A percentile compares a stretch with the other conserved stretches of the same genome.
These are phyloP conservation scores for Acacia confusa DNA, from an alignment of 306 rosid species.

Conservation along the genomic window DNA sequence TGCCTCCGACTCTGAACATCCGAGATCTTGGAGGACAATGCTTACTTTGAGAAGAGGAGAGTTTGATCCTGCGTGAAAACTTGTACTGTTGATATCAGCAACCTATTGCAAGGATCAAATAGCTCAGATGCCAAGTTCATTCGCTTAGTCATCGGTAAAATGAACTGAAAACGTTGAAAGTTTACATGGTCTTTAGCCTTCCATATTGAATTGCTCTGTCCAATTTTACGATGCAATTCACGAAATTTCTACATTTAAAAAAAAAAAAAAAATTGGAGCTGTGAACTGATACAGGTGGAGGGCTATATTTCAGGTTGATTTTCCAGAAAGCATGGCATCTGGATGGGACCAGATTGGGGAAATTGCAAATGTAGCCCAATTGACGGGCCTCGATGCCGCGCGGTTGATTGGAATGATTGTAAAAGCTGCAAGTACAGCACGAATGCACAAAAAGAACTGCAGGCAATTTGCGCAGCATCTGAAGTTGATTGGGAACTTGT, in stretches of 20 bases:
- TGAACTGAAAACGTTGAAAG: neutral
- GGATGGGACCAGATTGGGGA: slow-evolving; percentile 86
- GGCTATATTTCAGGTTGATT: slow-evolving; percentile 27
- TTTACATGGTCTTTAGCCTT: neutral
- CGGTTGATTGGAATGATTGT: slow-evolving; percentile 81
- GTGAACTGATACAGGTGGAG: slow-evolving; percentile 19
- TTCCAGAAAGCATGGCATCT: slow-evolving; percentile 56
- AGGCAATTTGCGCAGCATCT: slow-evolving; percentile 89
- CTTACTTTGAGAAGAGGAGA: slow-evolving; percentile 17
- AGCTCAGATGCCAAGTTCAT: neutral
- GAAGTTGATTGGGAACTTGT: slow-evolving; percentile 86
- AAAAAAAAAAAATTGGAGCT: neutral
- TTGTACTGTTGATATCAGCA: neutral
- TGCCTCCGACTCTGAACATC: slow-evolving; percentile 25
- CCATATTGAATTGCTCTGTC: neutral
- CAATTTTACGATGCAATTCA: neutral
- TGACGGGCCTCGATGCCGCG: slow-evolving; percentile 87
- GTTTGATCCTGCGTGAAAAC: slow-evolving; percentile 40
- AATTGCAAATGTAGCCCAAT: slow-evolving; percentile 84
- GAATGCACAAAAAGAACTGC: slow-evolving; percentile 96
- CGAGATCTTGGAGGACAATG: slow-evolving; percentile 47
- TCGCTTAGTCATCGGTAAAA: slow-evolving; percentile 27
- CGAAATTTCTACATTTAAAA: neutral
- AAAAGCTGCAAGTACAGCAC: slow-evolving; percentile 85
- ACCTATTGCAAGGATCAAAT: neutral